Percentiles rank a stretch among this genome's conserved stretches.
Conservation (phyloP, 2,329 filamentous ascomycete species). For the Talaromyces amestolkiae region DNA sequence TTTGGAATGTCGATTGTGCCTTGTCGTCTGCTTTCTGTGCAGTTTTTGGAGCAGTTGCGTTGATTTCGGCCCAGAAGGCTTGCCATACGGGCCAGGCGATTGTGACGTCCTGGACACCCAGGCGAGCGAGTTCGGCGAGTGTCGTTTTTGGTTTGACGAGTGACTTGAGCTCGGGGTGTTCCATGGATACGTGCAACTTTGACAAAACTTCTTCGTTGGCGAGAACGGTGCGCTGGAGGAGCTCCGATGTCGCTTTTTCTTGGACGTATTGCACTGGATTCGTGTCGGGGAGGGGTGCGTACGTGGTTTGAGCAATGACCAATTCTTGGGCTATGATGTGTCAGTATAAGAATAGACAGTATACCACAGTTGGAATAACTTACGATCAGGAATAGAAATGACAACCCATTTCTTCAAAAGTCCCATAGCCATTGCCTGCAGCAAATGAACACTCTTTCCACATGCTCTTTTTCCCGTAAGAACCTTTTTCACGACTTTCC, state of each 20-base stretch:
- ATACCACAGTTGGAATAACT: conserved; percentile 25
- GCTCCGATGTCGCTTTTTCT: conserved; percentile 69
- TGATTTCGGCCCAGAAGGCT: conserved; percentile 77
- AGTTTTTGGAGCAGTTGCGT: conserved; percentile 45
- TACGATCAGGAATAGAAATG: conserved; percentile 85
- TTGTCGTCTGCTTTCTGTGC: conserved; percentile 34
- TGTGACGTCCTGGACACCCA: conserved; percentile 71
- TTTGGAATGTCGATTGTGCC: conserved; percentile 37
- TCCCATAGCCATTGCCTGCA: conserved; percentile 80
- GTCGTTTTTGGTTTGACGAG: conserved; percentile 58
- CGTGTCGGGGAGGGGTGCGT: conserved; percentile 63
- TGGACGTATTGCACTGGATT: conserved; percentile 66
- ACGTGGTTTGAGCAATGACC: conserved; percentile 75
- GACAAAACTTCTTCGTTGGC: conserved; percentile 68
- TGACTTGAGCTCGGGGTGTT: conserved; percentile 60
- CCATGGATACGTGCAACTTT: conserved; percentile 49
- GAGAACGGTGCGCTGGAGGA: conserved; percentile 69
- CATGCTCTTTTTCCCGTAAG: conserved; percentile 70
- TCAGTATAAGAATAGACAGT: neutral
- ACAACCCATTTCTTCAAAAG: conserved; percentile 85
- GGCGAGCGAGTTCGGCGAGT: conserved; percentile 65
- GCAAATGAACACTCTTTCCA: conserved; percentile 82
- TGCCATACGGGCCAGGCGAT: conserved; percentile 76
- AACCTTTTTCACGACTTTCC: conserved; percentile 55
- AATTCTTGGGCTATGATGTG: conserved; percentile 69